These are phyloP conservation scores for Trichomonascaceae sp. DNA, from an alignment of 1,139 yeast species.

Conservation along the genomic window DNA sequence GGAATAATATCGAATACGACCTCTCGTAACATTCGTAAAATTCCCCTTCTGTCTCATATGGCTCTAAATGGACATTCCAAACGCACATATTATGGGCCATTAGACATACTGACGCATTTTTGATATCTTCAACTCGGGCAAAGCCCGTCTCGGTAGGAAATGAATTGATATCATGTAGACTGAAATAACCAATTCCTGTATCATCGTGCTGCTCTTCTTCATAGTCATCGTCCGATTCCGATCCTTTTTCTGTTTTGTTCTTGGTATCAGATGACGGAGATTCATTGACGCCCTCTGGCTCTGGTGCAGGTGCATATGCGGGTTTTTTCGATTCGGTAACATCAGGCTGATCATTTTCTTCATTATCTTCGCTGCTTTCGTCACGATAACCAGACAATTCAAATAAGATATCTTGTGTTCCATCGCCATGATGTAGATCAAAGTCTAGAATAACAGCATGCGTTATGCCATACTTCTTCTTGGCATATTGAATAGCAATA, in stretches of 20 bases:
- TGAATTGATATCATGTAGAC: conserved; percentile 79
- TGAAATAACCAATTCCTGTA: conserved; percentile 58
- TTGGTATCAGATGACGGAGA: not conserved
- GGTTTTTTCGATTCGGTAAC: conserved; percentile 1
- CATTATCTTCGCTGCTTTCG: conserved; percentile 26
- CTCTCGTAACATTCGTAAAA: conserved; percentile 59
- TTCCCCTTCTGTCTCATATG: conserved; percentile 55
- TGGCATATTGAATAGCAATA: conserved; percentile 76
- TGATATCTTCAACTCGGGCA: conserved; percentile 65
- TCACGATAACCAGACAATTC: conserved; percentile 62
- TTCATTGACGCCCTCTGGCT: not conserved
- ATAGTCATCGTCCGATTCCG: conserved; percentile 3
- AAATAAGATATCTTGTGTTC: conserved; percentile 85
- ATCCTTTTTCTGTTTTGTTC: conserved; percentile 5
- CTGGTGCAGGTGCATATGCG: conserved; percentile 12
- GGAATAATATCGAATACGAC: conserved; percentile 56
- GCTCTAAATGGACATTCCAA: conserved; percentile 80
- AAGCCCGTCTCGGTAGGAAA: conserved; percentile 79
- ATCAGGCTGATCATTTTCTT: not conserved
- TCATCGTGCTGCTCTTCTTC: conserved; percentile 24
- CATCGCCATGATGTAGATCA: conserved; percentile 91
- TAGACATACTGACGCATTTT: conserved; percentile 77
- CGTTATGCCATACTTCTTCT: conserved; percentile 54
- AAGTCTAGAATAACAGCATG: conserved; percentile 81
- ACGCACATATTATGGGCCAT: conserved; percentile 69